Evolutionary conservation across 768 basidiomycete genomes (phyloP).

Genomic region (Xerocomellus chrysenteron): DNA sequence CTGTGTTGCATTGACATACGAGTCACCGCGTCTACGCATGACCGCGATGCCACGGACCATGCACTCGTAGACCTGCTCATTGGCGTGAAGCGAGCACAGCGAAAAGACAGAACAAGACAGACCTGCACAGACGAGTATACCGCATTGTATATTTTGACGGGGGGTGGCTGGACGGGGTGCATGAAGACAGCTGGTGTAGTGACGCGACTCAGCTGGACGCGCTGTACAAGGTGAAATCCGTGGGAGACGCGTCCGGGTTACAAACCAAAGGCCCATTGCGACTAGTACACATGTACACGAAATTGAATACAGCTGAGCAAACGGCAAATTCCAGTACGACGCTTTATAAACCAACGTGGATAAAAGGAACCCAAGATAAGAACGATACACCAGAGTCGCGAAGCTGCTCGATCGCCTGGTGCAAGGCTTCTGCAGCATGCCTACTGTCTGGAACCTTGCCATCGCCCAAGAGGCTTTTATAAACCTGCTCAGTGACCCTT

Average conservation of each 20-base stretch:
- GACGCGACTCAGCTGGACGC: constrained; percentile 33
- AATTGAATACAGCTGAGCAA: neutral
- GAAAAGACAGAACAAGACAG: constrained; percentile 3
- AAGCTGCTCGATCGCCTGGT: too few species aligned
- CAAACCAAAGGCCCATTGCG: too few species aligned
- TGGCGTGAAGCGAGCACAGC: neutral
- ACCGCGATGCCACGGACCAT: constrained; percentile 99
- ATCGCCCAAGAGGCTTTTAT: too few species aligned
- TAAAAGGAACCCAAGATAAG: neutral
- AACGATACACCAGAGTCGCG: too few species aligned
- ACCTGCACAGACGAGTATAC: constrained; percentile 90
- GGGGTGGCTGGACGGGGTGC: constrained; percentile 43
- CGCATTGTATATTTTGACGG: constrained; percentile 89
- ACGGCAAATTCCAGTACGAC: neutral
- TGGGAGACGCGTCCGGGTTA: constrained; percentile 23
- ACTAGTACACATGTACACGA: too few species aligned
- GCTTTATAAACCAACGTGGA: neutral
- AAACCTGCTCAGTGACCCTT: too few species aligned
- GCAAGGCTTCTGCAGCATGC: too few species aligned
- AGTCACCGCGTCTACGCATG: constrained; percentile 93
- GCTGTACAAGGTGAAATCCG: constrained; percentile 35
- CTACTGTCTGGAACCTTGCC: too few species aligned
- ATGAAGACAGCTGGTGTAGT: constrained; percentile 21
- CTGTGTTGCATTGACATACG: constrained; percentile 97
- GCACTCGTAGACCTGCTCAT: constrained; percentile 84